Conservation (phyloP, 2,329 filamentous ascomycete genomes). For the Exophiala oligosperma region DNA sequence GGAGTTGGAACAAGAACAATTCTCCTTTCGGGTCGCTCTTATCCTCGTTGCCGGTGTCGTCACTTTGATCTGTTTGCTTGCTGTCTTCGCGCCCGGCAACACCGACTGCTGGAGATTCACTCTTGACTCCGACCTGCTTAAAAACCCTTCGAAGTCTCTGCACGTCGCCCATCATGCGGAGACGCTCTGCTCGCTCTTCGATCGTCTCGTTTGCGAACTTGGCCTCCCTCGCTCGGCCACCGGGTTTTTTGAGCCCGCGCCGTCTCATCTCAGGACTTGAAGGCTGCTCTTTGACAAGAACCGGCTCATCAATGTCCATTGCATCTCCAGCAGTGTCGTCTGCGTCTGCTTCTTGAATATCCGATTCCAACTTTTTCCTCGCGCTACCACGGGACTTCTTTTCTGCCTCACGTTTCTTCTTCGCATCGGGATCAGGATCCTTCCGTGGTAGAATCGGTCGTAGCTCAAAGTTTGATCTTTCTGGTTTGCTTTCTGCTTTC, state of each 20-base stretch:
- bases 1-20: slow-evolving; percentile 65
- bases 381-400: slow-evolving; percentile 1
- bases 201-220: slow-evolving; percentile 24
- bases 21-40: slow-evolving; percentile 48
- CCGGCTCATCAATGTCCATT: slow-evolving; percentile 33
- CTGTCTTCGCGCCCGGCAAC: no score
- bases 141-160: slow-evolving; percentile 21
- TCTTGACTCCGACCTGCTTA: not conserved
- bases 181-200: slow-evolving; percentile 29
- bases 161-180: slow-evolving; percentile 33
- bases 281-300: slow-evolving; percentile 33
- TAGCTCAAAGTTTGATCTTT: no score
- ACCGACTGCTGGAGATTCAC: no score
- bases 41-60: slow-evolving; percentile 14
- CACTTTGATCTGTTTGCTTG: slow-evolving; percentile 7
- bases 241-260: slow-evolving; percentile 41
- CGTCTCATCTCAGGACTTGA: slow-evolving; percentile 41
- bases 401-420: slow-evolving; percentile 2
- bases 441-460: no score
- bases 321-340: slow-evolving; percentile 25
- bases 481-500: no score
- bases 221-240: slow-evolving; percentile 12
- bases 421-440: slow-evolving; percentile 36
- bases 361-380: slow-evolving; percentile 12
- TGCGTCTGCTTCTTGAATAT: slow-evolving; percentile 14